phyloP scores from a whole-genome alignment of 2,329 filamentous ascomycete genomes.

The Lojkania enalia region DNA sequence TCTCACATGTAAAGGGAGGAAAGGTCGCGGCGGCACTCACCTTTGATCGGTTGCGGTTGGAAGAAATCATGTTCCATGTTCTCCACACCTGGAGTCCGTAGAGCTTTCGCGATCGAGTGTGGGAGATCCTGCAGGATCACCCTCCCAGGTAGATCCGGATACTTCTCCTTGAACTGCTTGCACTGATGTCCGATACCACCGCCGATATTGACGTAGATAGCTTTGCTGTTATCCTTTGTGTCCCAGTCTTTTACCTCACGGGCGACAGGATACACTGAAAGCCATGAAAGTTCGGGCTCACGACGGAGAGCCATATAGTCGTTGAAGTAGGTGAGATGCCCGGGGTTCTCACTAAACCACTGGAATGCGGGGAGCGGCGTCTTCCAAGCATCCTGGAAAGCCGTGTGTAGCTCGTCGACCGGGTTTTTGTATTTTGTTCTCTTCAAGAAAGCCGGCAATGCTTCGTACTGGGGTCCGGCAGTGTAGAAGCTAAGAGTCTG shows the following conservation, averaged over 20 bases:
- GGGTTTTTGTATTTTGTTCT: conserved; percentile 11
- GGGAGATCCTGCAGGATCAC: conserved; percentile 49
- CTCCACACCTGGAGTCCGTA: conserved; percentile 22
- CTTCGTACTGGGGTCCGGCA: conserved; percentile 7
- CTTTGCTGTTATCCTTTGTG: neutral
- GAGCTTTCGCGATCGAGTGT: conserved; percentile 23
- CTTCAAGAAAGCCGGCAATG: conserved; percentile 9
- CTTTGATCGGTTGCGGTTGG: conserved; percentile 25
- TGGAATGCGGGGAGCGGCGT: conserved; percentile 3
- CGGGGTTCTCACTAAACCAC: conserved; percentile 13
- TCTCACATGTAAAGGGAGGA: too few relatives aligned
- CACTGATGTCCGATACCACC: conserved; percentile 48
- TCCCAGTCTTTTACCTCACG: conserved; percentile 1
- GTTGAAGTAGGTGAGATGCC: conserved; percentile 13
- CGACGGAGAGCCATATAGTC: conserved; percentile 14
- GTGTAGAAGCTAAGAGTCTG: conserved; percentile 9
- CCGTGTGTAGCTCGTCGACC: conserved; percentile 6
- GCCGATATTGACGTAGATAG: conserved; percentile 48
- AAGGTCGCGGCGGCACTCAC: neutral
- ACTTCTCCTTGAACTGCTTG: conserved; percentile 34
- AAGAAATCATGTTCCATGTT: conserved; percentile 32
- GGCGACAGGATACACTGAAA: conserved; percentile 8
- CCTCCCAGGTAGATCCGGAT: conserved; percentile 37
- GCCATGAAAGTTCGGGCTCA: conserved; percentile 3
- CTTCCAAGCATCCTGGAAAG: conserved; percentile 12